Base-by-base conservation (phyloP, 345 rosid species). In the Luvunga scandens region DNA sequence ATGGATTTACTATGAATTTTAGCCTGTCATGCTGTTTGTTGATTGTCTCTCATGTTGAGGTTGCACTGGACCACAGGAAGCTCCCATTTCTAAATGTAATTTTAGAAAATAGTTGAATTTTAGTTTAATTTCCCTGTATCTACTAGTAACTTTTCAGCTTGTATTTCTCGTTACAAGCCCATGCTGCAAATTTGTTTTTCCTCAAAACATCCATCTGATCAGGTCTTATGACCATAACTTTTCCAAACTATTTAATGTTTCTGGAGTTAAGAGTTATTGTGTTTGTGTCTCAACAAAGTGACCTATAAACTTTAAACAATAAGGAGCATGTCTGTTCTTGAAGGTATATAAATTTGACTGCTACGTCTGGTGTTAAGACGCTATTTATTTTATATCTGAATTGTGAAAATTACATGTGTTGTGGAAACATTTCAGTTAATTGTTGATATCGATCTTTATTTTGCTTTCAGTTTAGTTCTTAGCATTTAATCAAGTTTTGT, bases 391-490 rank as follows among this genome's bases (percentile, higher is more conserved):
- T 71, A 25, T 10, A 34, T 8, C 65, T 31, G 50, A 39, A 62
- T 60, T 39, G 62, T 38, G 69, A 34, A 68, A 25, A 19, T 71
- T 28, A 34, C 30, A 53, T 16, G 24, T 71, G 25, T 81, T 81
- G 18, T 55, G 1, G 71, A 38, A 21, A 59, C 39, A 72, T 31
- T 72, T 71, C 66, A 63, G 18, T 5, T 9, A 5, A 48, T 66
- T 62, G 42, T n/a, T 31, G 8, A 22, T 69, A 30, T 65, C 13
- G 9, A 6, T 70, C 30, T 73, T 33, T 42, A 55, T 60, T 69
- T 65, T 78, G 75, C 38, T 56, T 75, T 65, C 65, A 64, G 57
- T 69, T 14, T 61, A 67, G 38, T 28, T 56, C 59, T 57, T 78
- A 33, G 63, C 38, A 60, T 65, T 67, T 63, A 25, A 67, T 6